A percentile compares a stretch with the other conserved stretches of the same genome.
These are phyloP conservation scores for Senecio squalidus DNA, from an alignment of 140 eudicot species.

Conservation along the genomic window DNA sequence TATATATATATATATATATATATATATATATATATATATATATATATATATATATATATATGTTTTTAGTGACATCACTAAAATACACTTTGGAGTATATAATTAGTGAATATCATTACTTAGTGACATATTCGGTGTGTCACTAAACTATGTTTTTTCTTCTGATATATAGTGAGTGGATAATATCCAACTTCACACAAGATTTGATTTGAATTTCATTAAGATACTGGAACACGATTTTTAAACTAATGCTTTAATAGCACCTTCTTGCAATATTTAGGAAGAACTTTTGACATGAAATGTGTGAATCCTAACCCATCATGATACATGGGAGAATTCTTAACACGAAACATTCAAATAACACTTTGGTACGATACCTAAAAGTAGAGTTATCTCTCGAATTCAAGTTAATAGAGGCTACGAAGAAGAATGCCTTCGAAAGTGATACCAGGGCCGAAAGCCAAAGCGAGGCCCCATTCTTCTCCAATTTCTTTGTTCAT, in stretches of 20 bases:
- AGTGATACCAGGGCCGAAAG: constrained; percentile 95
- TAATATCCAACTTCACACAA: too few species aligned
- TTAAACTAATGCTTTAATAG: not conserved
- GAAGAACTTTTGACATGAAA: not conserved
- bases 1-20: too few species aligned
- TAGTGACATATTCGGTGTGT: too few species aligned
- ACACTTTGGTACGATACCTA: not conserved
- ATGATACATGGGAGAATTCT: not conserved
- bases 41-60: too few species aligned
- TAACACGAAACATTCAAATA: not conserved
- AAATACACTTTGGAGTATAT: too few species aligned
- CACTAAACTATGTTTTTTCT: too few species aligned
- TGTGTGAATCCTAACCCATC: not conserved
- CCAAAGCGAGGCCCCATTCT: constrained; percentile 92
- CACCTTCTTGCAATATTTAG: not conserved
- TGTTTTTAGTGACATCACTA: too few species aligned
- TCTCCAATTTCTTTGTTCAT: constrained; percentile 45
- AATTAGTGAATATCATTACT: too few species aligned
- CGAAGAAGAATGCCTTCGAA: constrained; percentile 92
- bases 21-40: too few species aligned
- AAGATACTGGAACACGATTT: not conserved
- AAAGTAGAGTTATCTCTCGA: not conserved
- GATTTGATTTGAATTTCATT: not conserved
- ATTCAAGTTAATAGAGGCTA: constrained; percentile 27
- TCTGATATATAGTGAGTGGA: too few species aligned